These are phyloP conservation scores for Macrophomina pseudophaseolina DNA, from an alignment of 2,329 filamentous ascomycete genomes.

Conservation along the genomic window DNA sequence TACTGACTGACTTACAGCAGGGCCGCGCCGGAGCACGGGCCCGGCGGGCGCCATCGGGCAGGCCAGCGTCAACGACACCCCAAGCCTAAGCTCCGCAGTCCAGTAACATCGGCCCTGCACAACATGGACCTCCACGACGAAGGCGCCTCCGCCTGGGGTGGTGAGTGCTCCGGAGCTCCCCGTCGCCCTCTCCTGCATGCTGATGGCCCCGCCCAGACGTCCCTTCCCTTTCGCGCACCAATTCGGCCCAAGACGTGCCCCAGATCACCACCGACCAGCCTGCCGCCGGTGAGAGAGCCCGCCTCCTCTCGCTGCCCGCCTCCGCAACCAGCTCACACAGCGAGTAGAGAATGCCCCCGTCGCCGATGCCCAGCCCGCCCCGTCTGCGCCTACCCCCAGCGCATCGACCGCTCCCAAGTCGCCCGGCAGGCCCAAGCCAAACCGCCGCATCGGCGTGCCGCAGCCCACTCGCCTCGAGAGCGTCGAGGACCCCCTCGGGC, in stretches of 20 bases:
- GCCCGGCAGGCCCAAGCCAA: conserved; percentile 47
- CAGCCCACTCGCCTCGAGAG: conserved; percentile 80
- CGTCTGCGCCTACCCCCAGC: conserved; percentile 39
- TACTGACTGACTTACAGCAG: not conserved
- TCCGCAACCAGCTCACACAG: conserved; percentile 5
- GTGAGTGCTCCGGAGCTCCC: conserved; percentile 33
- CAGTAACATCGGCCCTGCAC: conserved; percentile 10
- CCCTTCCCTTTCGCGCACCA: conserved; percentile 48
- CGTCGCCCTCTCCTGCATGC: conserved; percentile 9
- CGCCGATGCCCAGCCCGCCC: conserved; percentile 29
- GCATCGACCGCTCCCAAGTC: conserved; percentile 52
- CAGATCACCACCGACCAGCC: conserved; percentile 42
- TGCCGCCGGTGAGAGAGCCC: conserved; percentile 31
- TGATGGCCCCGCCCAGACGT: conserved; percentile 45
- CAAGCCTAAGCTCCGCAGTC: conserved; percentile 18
- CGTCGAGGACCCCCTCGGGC: conserved; percentile 76
- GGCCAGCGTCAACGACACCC: conserved; percentile 17
- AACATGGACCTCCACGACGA: conserved; percentile 50
- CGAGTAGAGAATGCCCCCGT: conserved; percentile 14
- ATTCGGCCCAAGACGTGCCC: conserved; percentile 47
- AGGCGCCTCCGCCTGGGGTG: conserved; percentile 50
- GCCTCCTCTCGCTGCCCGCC: not conserved
- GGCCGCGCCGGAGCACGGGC: not conserved
- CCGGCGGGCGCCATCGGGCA: not conserved
- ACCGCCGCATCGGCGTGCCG: conserved; percentile 66